Conservation (phyloP, 495 filamentous ascomycete genomes). For the Neurospora hispaniola region DNA sequence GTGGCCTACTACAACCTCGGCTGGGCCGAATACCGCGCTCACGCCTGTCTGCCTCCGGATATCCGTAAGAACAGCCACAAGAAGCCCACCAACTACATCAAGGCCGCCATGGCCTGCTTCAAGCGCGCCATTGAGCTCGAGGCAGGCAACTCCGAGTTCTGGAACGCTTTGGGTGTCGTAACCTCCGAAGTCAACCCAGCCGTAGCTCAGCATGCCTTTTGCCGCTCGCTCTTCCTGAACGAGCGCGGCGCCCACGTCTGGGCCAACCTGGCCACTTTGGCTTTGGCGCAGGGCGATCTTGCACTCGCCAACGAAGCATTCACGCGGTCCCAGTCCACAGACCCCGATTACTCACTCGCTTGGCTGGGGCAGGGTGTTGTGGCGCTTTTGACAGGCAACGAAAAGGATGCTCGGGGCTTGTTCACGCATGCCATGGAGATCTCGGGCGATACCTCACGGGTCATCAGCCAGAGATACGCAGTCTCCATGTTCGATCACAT, state of each 20-base stretch:
- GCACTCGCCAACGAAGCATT: conserved; percentile 82
- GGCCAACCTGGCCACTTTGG: conserved; percentile 84
- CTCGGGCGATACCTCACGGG: conserved; percentile 55
- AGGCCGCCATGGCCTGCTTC: conserved; percentile 81
- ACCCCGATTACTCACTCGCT: conserved; percentile 83
- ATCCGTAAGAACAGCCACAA: conserved; percentile 38
- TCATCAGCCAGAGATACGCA: conserved; percentile 67
- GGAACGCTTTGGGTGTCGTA: conserved; percentile 89
- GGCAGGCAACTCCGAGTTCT: conserved; percentile 91
- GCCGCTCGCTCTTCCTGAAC: conserved; percentile 88
- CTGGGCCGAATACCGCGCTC: conserved; percentile 80
- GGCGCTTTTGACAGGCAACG: conserved; percentile 61
- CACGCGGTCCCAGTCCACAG: conserved; percentile 79
- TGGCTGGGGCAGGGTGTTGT: conserved; percentile 92
- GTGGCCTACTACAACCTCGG: conserved; percentile 96
- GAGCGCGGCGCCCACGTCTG: conserved; percentile 72
- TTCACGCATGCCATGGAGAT: conserved; percentile 98
- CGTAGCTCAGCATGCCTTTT: conserved; percentile 87
- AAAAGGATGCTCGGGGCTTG: conserved; percentile 63
- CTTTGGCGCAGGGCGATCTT: conserved; percentile 70
- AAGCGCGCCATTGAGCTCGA: conserved; percentile 94
- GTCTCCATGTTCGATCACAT: conserved; percentile 72
- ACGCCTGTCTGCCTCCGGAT: conserved; percentile 44
- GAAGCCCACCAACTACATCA: conserved; percentile 54
- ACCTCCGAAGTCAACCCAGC: conserved; percentile 75